Conservation (phyloP, 2,329 filamentous ascomycete genomes). For the Exophiala sp. region DNA sequence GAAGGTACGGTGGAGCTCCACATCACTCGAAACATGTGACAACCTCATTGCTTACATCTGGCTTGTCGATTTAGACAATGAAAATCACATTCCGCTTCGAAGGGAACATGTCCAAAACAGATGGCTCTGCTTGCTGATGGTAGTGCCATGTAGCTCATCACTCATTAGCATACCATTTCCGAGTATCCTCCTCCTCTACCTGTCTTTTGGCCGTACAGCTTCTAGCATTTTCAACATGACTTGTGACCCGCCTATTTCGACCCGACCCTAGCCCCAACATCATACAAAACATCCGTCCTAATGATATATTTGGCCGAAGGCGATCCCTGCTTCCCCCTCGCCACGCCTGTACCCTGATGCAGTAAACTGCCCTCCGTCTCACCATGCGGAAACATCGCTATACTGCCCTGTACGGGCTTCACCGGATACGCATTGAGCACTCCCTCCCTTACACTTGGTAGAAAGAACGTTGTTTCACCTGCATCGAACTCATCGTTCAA, state of each 20-base stretch:
- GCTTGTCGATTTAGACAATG: too few species aligned
- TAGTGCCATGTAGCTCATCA: too few species aligned
- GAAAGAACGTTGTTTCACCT: constrained; percentile 68
- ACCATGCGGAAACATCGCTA: constrained; percentile 68
- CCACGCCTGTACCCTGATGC: constrained; percentile 68
- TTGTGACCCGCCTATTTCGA: too few species aligned
- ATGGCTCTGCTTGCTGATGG: too few species aligned
- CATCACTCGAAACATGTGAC: neutral
- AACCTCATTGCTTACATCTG: too few species aligned
- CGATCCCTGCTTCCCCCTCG: constrained; percentile 44
- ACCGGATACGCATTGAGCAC: constrained; percentile 67
- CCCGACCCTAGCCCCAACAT: constrained; percentile 40
- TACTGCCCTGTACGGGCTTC: constrained; percentile 64
- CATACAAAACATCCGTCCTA: constrained; percentile 67
- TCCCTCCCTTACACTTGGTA: constrained; percentile 62
- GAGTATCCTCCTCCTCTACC: too few species aligned
- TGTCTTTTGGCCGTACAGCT: too few species aligned
- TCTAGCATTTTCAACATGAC: too few species aligned
- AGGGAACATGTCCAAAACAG: too few species aligned
- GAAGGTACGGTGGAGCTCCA: neutral
- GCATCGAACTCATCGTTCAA: constrained; percentile 69
- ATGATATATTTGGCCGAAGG: constrained; percentile 61
- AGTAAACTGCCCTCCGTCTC: constrained; percentile 62
- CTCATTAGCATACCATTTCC: too few species aligned
- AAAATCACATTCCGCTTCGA: too few species aligned